Evolutionary conservation across 768 basidiomycete genomes (phyloP), one percentile per base, ranked within the genome.

Genomic region (Leccinellum rugosiceps): DNA sequence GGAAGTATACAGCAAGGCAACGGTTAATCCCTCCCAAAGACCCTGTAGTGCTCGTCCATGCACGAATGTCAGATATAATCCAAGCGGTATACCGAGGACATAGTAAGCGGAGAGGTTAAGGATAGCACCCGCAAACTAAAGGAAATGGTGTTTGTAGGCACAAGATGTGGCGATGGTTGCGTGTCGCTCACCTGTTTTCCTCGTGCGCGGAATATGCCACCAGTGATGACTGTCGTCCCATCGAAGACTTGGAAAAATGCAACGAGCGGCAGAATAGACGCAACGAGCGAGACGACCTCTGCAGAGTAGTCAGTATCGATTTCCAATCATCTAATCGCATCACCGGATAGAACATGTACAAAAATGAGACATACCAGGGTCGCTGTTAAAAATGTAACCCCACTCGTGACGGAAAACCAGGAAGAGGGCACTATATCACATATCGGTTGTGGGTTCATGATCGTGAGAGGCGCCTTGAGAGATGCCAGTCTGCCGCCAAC

Each of bases 181-280:
- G 13, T 47, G 19, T 6, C 25, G 19, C 55, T 70, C 52, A 77
- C 85, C 73, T 90, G 90, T 70, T 87, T 90, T 21, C 94, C 94
- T 38, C 84, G 76, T 0, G 94, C 88, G 45, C 96, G 81, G 53
- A 98, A 78, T 58, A 97, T 83, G 3, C 94, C 94, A 7, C 79
- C 81, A 0, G 84, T 80, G 5, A 94, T 82, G 0, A 80, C 85
- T 3, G 80, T 69, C 11, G 84, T 77, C 1, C 87, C 91, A 63
- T 99, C 96, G 56, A 94, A 88, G 4, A 96, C 83, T 71, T 97
- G 90, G 77, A 87, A 90, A 23, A 90, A 75, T 7, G 87, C 84
- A 5, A 96, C 84, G 9, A 90, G 75, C 0, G 91, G 90, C 14
- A 94, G 68, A 54, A 94, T 86, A 3, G 77, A 72, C 0, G 90